phyloP scores from a whole-genome alignment of 352 stramenopile genomes.

The Pythium monospermum region DNA sequence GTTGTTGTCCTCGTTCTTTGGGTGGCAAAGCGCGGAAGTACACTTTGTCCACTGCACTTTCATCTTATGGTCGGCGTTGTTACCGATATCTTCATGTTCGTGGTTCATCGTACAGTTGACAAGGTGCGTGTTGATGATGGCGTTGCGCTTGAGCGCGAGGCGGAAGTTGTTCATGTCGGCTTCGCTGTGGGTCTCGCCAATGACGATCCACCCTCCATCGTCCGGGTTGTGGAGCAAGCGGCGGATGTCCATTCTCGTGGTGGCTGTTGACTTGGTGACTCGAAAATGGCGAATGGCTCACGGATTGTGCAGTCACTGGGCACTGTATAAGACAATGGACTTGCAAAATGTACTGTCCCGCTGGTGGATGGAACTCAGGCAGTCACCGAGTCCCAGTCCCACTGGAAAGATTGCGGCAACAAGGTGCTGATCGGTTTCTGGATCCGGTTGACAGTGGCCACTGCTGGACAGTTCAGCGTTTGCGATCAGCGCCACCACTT shows the following conservation, averaged over 20 bases:
- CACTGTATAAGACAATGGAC: too few species aligned
- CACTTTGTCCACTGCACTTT: constrained; percentile 84
- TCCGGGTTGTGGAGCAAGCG: constrained; percentile 74
- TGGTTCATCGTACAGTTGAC: constrained; percentile 83
- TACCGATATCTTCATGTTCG: constrained; percentile 38
- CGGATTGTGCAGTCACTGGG: too few species aligned
- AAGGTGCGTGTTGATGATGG: constrained; percentile 81
- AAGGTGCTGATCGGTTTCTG: too few species aligned
- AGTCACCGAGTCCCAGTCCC: too few species aligned
- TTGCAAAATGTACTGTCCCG: too few species aligned
- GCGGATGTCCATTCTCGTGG: constrained; percentile 54
- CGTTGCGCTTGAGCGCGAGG: constrained; percentile 73
- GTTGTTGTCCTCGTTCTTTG: constrained; percentile 30
- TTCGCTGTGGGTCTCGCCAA: constrained; percentile 69
- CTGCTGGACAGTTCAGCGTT: too few species aligned
- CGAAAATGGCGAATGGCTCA: too few species aligned
- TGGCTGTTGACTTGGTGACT: not conserved
- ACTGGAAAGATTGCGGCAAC: too few species aligned
- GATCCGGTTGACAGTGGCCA: too few species aligned
- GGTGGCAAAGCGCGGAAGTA: constrained; percentile 72
- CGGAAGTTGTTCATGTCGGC: constrained; percentile 71
- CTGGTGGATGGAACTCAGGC: too few species aligned
- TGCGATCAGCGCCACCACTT: too few species aligned
- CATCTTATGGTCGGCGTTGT: constrained; percentile 71
- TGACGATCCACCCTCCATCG: constrained; percentile 72